phyloP scores from a whole-genome alignment of 2,329 filamentous ascomycete genomes.

The Diplodia mutila region DNA sequence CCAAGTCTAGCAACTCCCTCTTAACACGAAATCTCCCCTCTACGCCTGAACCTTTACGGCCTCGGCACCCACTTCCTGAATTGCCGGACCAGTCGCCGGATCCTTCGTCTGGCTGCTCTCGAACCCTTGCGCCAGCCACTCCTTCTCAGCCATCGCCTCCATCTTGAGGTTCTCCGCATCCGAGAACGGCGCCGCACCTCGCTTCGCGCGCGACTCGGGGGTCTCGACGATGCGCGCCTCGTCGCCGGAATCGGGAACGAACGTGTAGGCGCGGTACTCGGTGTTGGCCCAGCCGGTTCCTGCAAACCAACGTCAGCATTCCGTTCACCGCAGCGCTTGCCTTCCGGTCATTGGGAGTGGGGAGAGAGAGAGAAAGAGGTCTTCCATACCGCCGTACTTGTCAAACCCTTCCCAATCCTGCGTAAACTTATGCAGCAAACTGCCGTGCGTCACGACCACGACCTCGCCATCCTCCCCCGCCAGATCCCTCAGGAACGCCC shows the following conservation, averaged over 20 bases:
- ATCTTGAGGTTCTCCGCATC: constrained; percentile 24
- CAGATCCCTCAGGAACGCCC: constrained; percentile 58
- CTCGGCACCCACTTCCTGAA: constrained; percentile 8
- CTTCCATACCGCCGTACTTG: constrained; percentile 47
- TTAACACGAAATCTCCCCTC: background rate
- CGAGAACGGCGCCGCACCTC: constrained; percentile 24
- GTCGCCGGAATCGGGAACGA: constrained; percentile 50
- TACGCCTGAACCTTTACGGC: constrained; percentile 4
- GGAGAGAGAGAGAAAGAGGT: no score
- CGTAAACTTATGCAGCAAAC: constrained; percentile 82
- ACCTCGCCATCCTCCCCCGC: constrained; percentile 64
- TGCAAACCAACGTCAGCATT: constrained; percentile 35
- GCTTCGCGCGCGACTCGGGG: constrained; percentile 32
- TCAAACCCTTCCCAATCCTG: constrained; percentile 73
- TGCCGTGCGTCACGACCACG: constrained; percentile 79
- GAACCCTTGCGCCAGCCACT: background rate
- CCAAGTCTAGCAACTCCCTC: background rate
- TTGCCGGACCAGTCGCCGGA: constrained; percentile 8
- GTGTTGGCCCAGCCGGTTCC: constrained; percentile 76
- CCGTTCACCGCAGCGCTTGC: no score
- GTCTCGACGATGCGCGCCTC: constrained; percentile 42
- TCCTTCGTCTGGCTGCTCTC: background rate
- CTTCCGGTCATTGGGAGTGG: no score
- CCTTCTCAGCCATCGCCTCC: constrained; percentile 14
- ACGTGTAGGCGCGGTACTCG: constrained; percentile 71